Percentiles rank a stretch among this genome's conserved stretches.
These are phyloP conservation scores for Thinopyrum elongatum DNA, from an alignment of 176 grass and related monocot genomes.

Conservation along the genomic window DNA sequence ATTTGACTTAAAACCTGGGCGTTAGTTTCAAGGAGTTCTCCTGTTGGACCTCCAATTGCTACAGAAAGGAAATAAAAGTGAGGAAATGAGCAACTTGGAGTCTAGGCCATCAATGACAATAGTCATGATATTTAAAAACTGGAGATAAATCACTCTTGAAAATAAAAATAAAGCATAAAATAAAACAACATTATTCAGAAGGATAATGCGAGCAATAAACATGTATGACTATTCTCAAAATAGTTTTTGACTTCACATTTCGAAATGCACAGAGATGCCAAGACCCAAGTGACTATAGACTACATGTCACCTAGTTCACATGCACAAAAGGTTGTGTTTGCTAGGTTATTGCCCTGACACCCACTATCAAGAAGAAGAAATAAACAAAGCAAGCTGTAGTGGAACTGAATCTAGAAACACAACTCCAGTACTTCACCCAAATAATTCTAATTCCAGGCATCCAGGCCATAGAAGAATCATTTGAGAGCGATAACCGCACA, in stretches of 20 bases:
- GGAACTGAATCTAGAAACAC: neutral
- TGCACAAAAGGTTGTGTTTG: neutral
- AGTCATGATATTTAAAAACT: neutral
- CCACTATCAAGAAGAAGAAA: neutral
- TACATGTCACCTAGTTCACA: neutral
- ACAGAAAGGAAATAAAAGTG: conserved; percentile 16
- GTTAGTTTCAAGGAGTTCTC: conserved; percentile 74
- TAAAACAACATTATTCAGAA: neutral
- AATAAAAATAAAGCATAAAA: neutral
- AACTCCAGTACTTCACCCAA: neutral
- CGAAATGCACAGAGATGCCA: neutral
- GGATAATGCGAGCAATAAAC: neutral
- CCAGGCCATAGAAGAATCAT: neutral
- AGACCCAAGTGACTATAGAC: neutral
- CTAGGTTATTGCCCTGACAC: neutral
- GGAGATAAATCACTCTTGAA: neutral
- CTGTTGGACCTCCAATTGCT: conserved; percentile 84
- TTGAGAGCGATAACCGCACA: neutral
- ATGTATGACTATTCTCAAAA: neutral
- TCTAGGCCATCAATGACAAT: neutral
- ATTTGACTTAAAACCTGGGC: conserved; percentile 76
- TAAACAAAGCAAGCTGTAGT: neutral
- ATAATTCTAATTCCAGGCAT: neutral
- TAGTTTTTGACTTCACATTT: neutral
- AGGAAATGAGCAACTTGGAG: neutral